Conservation (phyloP, 192 early-diverging fungal species). For the Coemansia biformis region DNA sequence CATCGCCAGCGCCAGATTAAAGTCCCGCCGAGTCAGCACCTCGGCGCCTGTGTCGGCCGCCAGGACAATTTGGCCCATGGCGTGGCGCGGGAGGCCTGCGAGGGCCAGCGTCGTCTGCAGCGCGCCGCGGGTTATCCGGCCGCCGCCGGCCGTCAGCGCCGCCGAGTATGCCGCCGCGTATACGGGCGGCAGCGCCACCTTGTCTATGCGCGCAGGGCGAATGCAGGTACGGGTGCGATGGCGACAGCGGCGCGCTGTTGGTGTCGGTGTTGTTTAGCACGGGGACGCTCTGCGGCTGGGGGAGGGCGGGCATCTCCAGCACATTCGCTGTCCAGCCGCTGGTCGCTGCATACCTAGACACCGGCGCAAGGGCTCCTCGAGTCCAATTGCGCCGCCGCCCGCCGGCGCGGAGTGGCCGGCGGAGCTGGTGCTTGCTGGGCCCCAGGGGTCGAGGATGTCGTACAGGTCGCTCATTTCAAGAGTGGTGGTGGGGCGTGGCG, state of each 20-base stretch:
- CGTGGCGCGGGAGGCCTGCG: conserved; percentile 38
- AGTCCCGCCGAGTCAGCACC: conserved; percentile 54
- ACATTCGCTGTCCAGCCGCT: not conserved
- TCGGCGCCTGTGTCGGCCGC: conserved; percentile 28
- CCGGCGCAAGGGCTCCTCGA: conserved; percentile 17
- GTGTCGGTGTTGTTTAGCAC: too few species aligned
- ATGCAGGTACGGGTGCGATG: too few species aligned
- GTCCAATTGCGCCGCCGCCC: conserved; percentile 4
- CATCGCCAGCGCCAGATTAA: conserved; percentile 66
- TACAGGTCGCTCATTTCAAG: conserved; percentile 51
- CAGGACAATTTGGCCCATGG: conserved; percentile 32
- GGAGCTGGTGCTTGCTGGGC: conserved; percentile 15
- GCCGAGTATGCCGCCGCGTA: conserved; percentile 40
- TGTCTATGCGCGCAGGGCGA: conserved; percentile 33
- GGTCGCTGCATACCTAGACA: conserved; percentile 33
- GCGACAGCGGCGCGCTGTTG: too few species aligned
- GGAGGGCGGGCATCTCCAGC: not conserved
- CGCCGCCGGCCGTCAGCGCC: conserved; percentile 32
- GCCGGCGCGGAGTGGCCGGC: not conserved
- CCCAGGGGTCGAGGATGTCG: conserved; percentile 52
- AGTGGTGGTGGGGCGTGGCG: not conserved
- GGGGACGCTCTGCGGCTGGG: not conserved
- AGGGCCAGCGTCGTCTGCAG: conserved; percentile 25
- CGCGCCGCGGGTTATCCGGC: conserved; percentile 39
- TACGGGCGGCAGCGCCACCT: conserved; percentile 36